Conservation (phyloP, 495 filamentous ascomycete species). For the Penicillium daleae region DNA sequence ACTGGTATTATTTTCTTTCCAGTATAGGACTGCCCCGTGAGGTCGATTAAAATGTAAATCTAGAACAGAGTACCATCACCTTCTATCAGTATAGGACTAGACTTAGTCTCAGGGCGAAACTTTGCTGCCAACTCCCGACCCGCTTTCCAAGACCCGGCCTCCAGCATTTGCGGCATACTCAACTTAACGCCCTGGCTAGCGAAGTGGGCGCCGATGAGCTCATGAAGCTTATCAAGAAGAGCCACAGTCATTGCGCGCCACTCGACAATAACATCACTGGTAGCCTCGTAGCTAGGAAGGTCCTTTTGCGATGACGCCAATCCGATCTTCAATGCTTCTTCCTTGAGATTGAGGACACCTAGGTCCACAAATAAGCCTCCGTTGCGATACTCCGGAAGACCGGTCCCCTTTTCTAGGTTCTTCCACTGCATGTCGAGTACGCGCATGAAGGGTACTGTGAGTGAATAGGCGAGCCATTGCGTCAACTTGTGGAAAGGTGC, state of each 20-base stretch:
- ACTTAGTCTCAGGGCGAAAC: conserved; percentile 43
- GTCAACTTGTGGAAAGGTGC: conserved; percentile 83
- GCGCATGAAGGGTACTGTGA: conserved; percentile 85
- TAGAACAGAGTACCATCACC: conserved; percentile 51
- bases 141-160: conserved; percentile 81
- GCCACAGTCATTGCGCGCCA: conserved; percentile 85
- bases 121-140: conserved; percentile 47
- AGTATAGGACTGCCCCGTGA: neutral
- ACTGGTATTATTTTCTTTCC: neutral
- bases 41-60: neutral
- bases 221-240: conserved; percentile 75
- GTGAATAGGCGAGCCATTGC: conserved; percentile 87
- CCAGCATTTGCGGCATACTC: conserved; percentile 76
- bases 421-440: conserved; percentile 77
- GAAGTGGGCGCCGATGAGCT: conserved; percentile 59
- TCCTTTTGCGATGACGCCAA: conserved; percentile 54
- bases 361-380: conserved; percentile 84
- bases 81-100: conserved; percentile 49
- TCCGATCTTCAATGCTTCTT: conserved; percentile 59
- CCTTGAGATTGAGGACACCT: conserved; percentile 77
- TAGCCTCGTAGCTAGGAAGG: conserved; percentile 76
- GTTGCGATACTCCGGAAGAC: conserved; percentile 86
- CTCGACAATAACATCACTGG: conserved; percentile 85
- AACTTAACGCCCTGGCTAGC: conserved; percentile 60
- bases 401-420: conserved; percentile 77